Base-by-base conservation (phyloP, 371 early-diverging fungal genomes). In the Mortierella polycephala region DNA sequence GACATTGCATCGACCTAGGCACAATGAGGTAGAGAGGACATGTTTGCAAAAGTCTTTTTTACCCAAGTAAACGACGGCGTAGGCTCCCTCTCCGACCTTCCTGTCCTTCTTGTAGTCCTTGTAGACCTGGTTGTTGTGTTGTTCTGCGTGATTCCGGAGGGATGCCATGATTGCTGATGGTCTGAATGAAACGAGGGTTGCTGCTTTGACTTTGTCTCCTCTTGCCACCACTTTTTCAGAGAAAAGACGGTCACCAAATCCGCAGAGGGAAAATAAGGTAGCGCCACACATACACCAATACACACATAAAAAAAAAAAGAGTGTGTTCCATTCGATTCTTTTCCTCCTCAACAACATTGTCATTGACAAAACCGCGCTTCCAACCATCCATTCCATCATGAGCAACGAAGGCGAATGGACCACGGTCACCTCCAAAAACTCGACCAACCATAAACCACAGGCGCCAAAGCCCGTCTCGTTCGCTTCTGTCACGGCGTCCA, bases 71-170 rank as follows among this genome's bases (percentile, higher is more conserved):
- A 98, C 96, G 14, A 94, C 95, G 62, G 98, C 98, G 71, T 96
- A 98, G 50, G 96, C 95, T 81, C 98, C 98, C 82, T 96, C 96
- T 66, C 98, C 98, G 62, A 98, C 89, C 84, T 96, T 97, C 54
- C 85, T 83, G 56, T 92, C 92, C 82, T 93, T 94, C 64, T 85
- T 86, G 80, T 95, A 95, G 69, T 88, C 87, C 47, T 83, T 85
- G 60, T 92, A 90, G 18, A 88, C 88, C 12, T 85, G 85, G 7
- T 83, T 72, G 69, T 92, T 92, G 39, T 77, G 83, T 41, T 83
- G 85, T 62, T 88, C 89, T 37, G 87, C 86, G 52, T 84, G 69
- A 39, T 50, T 71, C 42, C 66, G 60, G 57, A 79, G 56, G 7
- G 70, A 75, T 58, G 67, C 30, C 75, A 70, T 75, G 39, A 21